A percentile compares a stretch with the other conserved stretches of the same genome.
phyloP scores from a whole-genome alignment of 768 basidiomycete species.

The Lyophyllum shimeji region DNA sequence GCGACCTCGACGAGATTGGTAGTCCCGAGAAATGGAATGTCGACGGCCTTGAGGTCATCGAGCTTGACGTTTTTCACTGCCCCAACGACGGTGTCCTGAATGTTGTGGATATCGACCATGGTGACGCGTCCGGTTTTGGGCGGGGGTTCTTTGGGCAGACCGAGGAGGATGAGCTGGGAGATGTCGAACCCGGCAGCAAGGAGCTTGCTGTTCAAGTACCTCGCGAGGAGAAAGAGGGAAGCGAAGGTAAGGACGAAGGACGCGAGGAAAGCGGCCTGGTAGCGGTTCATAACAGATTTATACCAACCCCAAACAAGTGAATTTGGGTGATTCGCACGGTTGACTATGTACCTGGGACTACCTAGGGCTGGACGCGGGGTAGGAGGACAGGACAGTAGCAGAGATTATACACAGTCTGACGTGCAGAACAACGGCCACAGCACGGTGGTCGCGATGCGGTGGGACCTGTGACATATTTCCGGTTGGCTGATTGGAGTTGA shows the following conservation, averaged over 20 bases:
- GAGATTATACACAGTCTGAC: neutral
- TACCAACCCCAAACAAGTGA: neutral
- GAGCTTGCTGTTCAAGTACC: slow-evolving; percentile 43
- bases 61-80: slow-evolving; percentile 24
- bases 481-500: neutral
- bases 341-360: neutral
- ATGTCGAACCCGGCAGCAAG: slow-evolving; percentile 56
- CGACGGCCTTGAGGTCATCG: slow-evolving; percentile 29
- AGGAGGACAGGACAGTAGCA: neutral
- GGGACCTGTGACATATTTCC: neutral
- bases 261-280: slow-evolving; percentile 54
- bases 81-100: slow-evolving; percentile 15
- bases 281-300: slow-evolving; percentile 46
- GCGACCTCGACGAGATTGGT: slow-evolving; percentile 37
- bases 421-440: neutral
- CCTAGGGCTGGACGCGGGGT: neutral
- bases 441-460: neutral
- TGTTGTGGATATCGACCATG: slow-evolving; percentile 19
- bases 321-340: slow-evolving; percentile 11
- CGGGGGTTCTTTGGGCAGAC: slow-evolving; percentile 37
- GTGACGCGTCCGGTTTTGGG: slow-evolving; percentile 15
- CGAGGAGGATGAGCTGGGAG: slow-evolving; percentile 61
- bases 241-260: slow-evolving; percentile 50
- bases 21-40: slow-evolving; percentile 36
- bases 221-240: slow-evolving; percentile 44